These are phyloP conservation scores for Bacterosira constricta DNA, from an alignment of 108 stramenopile genomes.

Conservation along the genomic window DNA sequence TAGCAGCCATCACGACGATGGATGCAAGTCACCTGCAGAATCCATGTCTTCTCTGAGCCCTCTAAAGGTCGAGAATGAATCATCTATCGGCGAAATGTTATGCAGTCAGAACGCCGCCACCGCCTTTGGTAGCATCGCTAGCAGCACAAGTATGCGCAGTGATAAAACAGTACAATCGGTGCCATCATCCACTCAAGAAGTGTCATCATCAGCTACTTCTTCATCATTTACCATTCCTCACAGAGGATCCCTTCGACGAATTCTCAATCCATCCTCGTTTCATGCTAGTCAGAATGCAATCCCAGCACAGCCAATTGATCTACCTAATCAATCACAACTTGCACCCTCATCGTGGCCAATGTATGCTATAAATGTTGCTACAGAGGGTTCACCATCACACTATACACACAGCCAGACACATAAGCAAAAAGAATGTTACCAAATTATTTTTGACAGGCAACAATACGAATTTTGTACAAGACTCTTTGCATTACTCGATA, in stretches of 20 bases:
- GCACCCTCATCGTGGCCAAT: constrained; percentile 28
- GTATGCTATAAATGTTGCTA: constrained; percentile 29
- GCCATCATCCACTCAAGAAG: neutral
- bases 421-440: constrained; percentile 29
- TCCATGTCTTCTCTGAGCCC: neutral
- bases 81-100: neutral
- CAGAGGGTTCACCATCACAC: neutral
- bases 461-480: constrained; percentile 74
- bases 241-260: constrained; percentile 18
- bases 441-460: constrained; percentile 59
- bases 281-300: neutral
- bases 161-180: neutral
- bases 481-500: constrained; percentile 82
- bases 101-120: neutral
- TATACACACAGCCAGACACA: neutral
- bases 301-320: neutral
- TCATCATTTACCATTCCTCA: constrained; percentile 11
- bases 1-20: neutral
- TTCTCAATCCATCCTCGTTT: constrained; percentile 11
- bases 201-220: no score
- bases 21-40: neutral
- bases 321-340: neutral
- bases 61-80: neutral
- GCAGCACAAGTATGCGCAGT: neutral
- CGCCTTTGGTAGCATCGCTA: neutral